Percentiles rank a stretch among this genome's conserved stretches.
Conservation (phyloP, 2,329 filamentous ascomycete species). For the Aspergillus sp. region DNA sequence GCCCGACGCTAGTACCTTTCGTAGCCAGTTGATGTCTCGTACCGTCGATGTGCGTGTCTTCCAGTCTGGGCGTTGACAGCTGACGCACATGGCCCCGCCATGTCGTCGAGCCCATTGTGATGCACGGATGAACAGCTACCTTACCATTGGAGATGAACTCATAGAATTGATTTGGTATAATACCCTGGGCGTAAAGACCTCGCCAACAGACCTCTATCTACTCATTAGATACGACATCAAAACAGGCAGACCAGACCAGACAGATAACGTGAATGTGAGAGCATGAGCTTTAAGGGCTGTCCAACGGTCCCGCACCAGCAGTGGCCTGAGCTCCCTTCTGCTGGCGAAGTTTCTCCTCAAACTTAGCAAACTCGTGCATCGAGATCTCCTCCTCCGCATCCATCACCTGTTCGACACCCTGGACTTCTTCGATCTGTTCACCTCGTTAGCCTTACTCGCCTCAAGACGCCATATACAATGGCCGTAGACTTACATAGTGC, state of each 20-base stretch:
- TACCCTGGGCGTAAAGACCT: not conserved
- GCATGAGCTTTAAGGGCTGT: slow-evolving; percentile 35
- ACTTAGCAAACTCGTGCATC: slow-evolving; percentile 78
- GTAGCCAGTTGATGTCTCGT: not conserved
- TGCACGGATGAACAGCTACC: not conserved
- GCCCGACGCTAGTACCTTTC: slow-evolving; percentile 7
- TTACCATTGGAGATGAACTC: not conserved
- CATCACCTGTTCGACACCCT: not conserved
- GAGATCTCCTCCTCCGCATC: not conserved
- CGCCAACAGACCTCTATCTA: slow-evolving; percentile 1
- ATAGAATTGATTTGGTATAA: not conserved
- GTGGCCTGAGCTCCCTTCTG: slow-evolving; percentile 54
- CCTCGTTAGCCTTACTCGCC: not conserved
- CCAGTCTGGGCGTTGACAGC: not conserved
- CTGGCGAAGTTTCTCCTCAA: slow-evolving; percentile 76
- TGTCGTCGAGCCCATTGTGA: not conserved
- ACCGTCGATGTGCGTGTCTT: not conserved
- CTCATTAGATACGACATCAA: slow-evolving; percentile 5
- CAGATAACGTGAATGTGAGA: slow-evolving; percentile 1
- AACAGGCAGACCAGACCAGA: not conserved
- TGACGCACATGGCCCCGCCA: not conserved
- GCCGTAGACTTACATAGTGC: slow-evolving; percentile 70
- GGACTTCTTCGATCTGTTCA: not conserved
- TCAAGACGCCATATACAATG: not conserved
- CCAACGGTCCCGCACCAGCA: slow-evolving; percentile 52